Conservation (phyloP, 306 rosid species). For the Casuarina glauca region DNA sequence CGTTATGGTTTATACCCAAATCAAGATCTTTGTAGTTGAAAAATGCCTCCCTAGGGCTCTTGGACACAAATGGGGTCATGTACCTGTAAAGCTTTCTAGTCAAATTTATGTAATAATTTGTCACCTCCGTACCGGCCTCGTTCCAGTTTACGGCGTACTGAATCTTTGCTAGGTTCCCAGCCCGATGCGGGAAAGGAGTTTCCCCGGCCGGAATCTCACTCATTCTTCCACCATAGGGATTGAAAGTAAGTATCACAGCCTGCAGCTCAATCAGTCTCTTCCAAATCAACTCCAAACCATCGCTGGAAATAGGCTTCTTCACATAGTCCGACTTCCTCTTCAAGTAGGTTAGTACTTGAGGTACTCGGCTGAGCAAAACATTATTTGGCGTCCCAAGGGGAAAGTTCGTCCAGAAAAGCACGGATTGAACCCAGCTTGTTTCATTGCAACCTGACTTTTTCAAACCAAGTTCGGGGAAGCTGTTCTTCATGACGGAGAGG, state of each 20-base stretch:
- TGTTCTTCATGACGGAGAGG: conserved; percentile 24
- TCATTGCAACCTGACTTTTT: conserved; percentile 24
- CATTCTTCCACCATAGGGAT: conserved; percentile 71
- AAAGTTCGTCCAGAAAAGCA: conserved; percentile 34
- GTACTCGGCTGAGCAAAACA: conserved; percentile 41
- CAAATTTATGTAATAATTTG: conserved; percentile 3
- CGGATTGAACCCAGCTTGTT: conserved; percentile 36
- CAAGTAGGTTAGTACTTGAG: conserved; percentile 32
- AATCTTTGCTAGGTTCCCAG: conserved; percentile 25
- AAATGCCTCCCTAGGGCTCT: conserved; percentile 1
- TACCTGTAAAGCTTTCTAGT: conserved; percentile 19
- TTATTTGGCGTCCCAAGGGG: conserved; percentile 27
- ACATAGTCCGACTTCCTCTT: conserved; percentile 60
- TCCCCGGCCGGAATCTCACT: neutral
- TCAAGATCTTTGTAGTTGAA: conserved; percentile 34
- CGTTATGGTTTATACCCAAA: conserved; percentile 23
- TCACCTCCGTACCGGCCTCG: neutral
- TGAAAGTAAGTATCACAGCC: conserved; percentile 28
- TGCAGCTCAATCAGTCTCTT: conserved; percentile 57
- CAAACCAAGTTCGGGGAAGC: conserved; percentile 39
- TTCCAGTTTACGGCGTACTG: conserved; percentile 25
- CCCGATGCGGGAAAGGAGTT: conserved; percentile 1
- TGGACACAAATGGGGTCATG: conserved; percentile 30
- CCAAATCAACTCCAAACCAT: conserved; percentile 50
- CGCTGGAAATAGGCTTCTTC: conserved; percentile 40